Evolutionary conservation across 176 grass and related monocot species (phyloP).

Genomic region (Guadua angustifolia): DNA sequence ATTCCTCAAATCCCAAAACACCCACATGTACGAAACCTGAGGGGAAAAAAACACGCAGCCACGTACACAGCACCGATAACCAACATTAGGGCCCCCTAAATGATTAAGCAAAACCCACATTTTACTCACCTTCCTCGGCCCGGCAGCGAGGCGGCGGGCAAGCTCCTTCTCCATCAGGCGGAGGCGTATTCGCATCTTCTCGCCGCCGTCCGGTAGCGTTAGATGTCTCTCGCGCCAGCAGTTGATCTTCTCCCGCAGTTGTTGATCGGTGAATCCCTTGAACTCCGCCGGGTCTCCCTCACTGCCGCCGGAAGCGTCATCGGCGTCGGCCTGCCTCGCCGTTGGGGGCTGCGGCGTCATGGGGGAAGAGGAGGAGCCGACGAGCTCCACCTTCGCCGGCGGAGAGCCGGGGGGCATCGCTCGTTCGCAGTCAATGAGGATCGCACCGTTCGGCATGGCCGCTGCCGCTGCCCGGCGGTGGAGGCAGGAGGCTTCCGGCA

Average conservation of each 20-base stretch:
- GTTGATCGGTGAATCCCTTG: rapidly evolving
- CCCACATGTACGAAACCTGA: neutral
- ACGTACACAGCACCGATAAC: neutral
- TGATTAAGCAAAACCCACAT: conserved; percentile 15
- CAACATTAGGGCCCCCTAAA: neutral
- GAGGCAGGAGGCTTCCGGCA: neutral
- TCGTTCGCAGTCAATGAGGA: conserved; percentile 17
- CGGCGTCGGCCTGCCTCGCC: neutral
- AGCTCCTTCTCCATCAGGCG: conserved; percentile 29
- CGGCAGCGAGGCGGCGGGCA: conserved; percentile 5
- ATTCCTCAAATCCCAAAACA: neutral
- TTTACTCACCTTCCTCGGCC: conserved; percentile 39
- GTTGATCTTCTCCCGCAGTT: neutral
- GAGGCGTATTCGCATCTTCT: neutral
- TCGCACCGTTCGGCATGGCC: neutral
- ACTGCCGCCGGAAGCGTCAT: neutral
- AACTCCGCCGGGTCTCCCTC: neutral
- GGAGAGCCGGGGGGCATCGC: neutral
- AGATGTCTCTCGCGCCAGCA: rapidly evolving
- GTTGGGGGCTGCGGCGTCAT: neutral
- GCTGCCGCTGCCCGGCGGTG: conserved; percentile 22
- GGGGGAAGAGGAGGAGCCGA: neutral
- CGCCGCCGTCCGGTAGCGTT: neutral
- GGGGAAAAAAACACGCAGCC: neutral
- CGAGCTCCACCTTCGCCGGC: neutral